Conservation (phyloP, 495 filamentous ascomycete genomes). For the Hypoxylon trugodes region DNA sequence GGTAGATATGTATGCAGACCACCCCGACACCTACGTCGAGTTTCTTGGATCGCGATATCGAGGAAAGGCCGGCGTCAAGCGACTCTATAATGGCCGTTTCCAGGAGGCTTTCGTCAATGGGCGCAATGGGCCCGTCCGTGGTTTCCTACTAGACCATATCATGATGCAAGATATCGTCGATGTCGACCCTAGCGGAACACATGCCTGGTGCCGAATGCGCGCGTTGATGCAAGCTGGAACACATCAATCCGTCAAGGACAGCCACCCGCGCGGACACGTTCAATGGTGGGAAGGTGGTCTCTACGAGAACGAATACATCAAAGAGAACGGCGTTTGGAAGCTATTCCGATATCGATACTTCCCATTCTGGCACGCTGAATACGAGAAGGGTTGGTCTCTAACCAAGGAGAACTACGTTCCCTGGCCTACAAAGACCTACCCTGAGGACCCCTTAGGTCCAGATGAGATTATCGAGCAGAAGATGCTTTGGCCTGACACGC, state of each 20-base stretch:
- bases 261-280: conserved; percentile 57
- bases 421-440: conserved; percentile 53
- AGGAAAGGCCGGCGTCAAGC: conserved; percentile 60
- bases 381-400: conserved; percentile 61
- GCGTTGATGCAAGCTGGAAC: conserved; percentile 64
- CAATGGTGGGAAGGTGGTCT: conserved; percentile 67
- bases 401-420: conserved; percentile 62
- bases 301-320: conserved; percentile 68
- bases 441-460: conserved; percentile 59
- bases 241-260: conserved; percentile 56
- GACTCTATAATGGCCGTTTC: conserved; percentile 64
- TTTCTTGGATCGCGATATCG: conserved; percentile 64
- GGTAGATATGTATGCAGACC: conserved; percentile 60
- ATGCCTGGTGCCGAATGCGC: conserved; percentile 63
- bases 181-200: conserved; percentile 54
- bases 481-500: conserved; percentile 64
- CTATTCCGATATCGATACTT: conserved; percentile 64
- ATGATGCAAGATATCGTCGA: conserved; percentile 66
- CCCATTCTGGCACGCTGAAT: conserved; percentile 64
- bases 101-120: conserved; percentile 56
- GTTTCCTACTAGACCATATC: conserved; percentile 64
- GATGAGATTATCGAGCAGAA: conserved; percentile 63
- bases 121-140: conserved; percentile 63
- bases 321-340: conserved; percentile 64
- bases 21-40: conserved; percentile 64